phyloP scores from a whole-genome alignment of 2,329 filamentous ascomycete genomes.

The Arthroderma sp. region DNA sequence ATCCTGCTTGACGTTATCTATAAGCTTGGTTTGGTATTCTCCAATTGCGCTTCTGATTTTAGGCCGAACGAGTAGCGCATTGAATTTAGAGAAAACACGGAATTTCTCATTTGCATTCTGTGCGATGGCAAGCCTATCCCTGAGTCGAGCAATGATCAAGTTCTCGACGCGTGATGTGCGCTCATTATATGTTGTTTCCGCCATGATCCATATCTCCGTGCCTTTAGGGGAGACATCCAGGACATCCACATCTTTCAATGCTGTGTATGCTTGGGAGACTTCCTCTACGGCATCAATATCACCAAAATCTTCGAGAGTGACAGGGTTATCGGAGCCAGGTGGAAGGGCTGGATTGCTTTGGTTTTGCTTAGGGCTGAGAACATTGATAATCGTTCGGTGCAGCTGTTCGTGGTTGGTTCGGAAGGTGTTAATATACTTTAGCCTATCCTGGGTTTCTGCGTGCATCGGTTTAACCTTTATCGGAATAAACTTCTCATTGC shows the following conservation, averaged over 20 bases:
- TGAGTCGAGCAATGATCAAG: slow-evolving; percentile 87
- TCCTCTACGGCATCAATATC: slow-evolving; percentile 96
- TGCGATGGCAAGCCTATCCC: slow-evolving; percentile 84
- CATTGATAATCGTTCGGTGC: slow-evolving; percentile 88
- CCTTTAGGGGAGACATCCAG: slow-evolving; percentile 84
- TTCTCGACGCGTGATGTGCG: slow-evolving; percentile 95
- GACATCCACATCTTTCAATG: slow-evolving; percentile 86
- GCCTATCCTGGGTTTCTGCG: slow-evolving; percentile 71
- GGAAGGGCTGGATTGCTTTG: slow-evolving; percentile 36
- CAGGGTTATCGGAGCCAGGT: slow-evolving; percentile 43
- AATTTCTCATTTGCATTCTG: slow-evolving; percentile 99
- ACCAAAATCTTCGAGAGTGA: slow-evolving; percentile 84
- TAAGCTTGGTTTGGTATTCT: slow-evolving; percentile 94
- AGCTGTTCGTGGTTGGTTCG: slow-evolving; percentile 95
- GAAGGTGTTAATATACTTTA: slow-evolving; percentile 91
- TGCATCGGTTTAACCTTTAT: slow-evolving; percentile 91
- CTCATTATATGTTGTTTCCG: slow-evolving; percentile 93
- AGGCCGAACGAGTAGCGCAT: slow-evolving; percentile 93
- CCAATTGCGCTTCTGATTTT: slow-evolving; percentile 97
- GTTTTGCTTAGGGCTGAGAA: slow-evolving; percentile 65
- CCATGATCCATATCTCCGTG: slow-evolving; percentile 81
- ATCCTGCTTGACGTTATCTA: slow-evolving; percentile 94
- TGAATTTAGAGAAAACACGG: slow-evolving; percentile 98
- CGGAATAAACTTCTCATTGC: slow-evolving; percentile 96
- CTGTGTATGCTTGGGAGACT: slow-evolving; percentile 86